phyloP scores from a whole-genome alignment of 768 basidiomycete species.

The Stropharia rugosoannulata region DNA sequence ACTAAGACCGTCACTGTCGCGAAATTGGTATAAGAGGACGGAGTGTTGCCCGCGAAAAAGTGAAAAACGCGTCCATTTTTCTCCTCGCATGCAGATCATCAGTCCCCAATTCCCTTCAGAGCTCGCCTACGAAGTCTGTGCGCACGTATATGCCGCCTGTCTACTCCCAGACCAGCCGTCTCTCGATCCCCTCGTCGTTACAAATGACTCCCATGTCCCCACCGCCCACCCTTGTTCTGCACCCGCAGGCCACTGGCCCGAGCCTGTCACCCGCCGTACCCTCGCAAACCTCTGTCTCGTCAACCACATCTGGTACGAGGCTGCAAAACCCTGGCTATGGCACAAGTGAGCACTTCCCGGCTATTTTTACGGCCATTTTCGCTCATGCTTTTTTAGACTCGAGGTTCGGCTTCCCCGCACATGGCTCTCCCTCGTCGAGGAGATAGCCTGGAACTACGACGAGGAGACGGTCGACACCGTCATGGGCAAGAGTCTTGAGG shows the following conservation, averaged over 20 bases:
- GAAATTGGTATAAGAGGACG: conserved; percentile 9
- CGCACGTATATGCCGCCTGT: conserved; percentile 65
- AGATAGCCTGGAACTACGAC: conserved; percentile 72
- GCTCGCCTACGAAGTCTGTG: conserved; percentile 70
- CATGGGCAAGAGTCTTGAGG: conserved; percentile 66
- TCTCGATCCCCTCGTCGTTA: conserved; percentile 66
- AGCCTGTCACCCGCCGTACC: conserved; percentile 61
- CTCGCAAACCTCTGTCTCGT: conserved; percentile 75
- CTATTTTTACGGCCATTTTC: conserved; percentile 2
- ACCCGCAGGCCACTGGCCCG: conserved; percentile 70
- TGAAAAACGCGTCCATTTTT: background rate
- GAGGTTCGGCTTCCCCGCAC: conserved; percentile 83
- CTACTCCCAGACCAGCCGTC: conserved; percentile 55
- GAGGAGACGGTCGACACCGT: conserved; percentile 63
- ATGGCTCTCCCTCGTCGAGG: conserved; percentile 81
- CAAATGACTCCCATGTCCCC: conserved; percentile 45
- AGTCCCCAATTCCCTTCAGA: conserved; percentile 57
- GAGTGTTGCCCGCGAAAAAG: too few relatives aligned
- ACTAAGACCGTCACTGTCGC: conserved; percentile 6
- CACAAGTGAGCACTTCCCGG: conserved; percentile 41
- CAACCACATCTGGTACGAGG: conserved; percentile 74
- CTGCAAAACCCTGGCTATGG: conserved; percentile 90
- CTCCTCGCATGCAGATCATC: conserved; percentile 24
- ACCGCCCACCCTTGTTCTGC: conserved; percentile 71
- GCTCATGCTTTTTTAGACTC: conserved; percentile 32